Base-by-base conservation (phyloP, 768 basidiomycete species). In the Tylopilus cervinicoccineus region DNA sequence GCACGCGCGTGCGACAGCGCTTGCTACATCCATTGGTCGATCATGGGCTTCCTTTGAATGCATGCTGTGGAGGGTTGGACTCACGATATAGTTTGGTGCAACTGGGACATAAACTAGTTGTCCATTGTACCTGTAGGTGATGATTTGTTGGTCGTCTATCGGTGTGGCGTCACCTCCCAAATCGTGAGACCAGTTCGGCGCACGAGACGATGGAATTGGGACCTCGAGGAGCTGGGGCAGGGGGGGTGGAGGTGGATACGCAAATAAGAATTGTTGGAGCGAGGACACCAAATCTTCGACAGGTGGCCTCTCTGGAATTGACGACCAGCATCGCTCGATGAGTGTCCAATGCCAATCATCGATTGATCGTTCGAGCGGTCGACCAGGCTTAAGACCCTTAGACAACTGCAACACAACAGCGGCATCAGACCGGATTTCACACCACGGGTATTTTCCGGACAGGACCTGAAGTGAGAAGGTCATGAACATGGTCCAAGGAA, bases 271-370 rank as follows among this genome's bases (percentile, higher is more conserved):
- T 14, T 43, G 44, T 7, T 24, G 44, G 2, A 52, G 26, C 3
- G 40, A 38, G 2, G 31, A 27, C 9, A 53, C 29, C n/a, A 37
- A 2, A 3, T 38, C 24, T 19, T 24, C 16, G 2, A 45, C 34
- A 20, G 12, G 27, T 0, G 50, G 41, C 14, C 43, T 43, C n/a
- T 49, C 43, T 6, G 10, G 9, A n/a, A 37, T 20, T 5, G 38
- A 24, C 4, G 41, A 47, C 50, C 38, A 53, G n/a, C 53, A 54
- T 12, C 10, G 33, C 29, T 47, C 14, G 9, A 54, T 32, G 19
- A 52, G 31, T 7, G 19, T 11, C 45, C 43, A 49, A 26, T 55
- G 51, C 0, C 12, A 27, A 16, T 52, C 38, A 6, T 52, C 42
- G n/a, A 54, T 47, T 19, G 51, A 14, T 24, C n/a, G 53, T 1